A percentile compares a stretch with the other conserved stretches of the same genome.
phyloP scores from a whole-genome alignment of 306 rosid species.

The Rosa chinensis region DNA sequence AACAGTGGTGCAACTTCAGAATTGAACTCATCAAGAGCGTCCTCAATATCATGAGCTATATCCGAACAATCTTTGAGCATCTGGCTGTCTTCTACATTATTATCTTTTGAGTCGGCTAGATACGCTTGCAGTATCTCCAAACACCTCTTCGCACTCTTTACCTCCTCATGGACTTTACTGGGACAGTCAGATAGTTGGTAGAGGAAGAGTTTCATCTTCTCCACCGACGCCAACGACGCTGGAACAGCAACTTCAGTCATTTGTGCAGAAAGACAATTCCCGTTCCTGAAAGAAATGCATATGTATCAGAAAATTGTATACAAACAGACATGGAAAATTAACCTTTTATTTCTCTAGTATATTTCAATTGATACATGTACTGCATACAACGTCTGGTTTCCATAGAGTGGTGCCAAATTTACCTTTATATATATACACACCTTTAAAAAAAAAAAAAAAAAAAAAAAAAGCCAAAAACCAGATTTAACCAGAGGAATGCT shows the following conservation, averaged over 20 bases:
- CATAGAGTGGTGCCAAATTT: no score
- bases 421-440: no score
- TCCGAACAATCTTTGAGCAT: neutral
- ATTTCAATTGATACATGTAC: no score
- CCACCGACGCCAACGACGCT: neutral
- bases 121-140: neutral
- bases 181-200: neutral
- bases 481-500: no score
- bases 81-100: neutral
- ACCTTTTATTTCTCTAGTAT: no score
- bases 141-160: neutral
- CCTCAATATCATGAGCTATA: slow-evolving; percentile 3
- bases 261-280: no score
- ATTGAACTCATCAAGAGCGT: neutral
- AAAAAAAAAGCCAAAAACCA: no score
- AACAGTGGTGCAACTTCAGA: neutral
- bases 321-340: no score
- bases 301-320: neutral
- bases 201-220: neutral
- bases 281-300: neutral
- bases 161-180: neutral
- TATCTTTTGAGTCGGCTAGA: neutral
- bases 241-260: neutral
- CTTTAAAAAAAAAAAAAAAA: no score
- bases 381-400: no score